Base-by-base conservation (phyloP, 441 rosid genomes). In the Erysimum pusillum region DNA sequence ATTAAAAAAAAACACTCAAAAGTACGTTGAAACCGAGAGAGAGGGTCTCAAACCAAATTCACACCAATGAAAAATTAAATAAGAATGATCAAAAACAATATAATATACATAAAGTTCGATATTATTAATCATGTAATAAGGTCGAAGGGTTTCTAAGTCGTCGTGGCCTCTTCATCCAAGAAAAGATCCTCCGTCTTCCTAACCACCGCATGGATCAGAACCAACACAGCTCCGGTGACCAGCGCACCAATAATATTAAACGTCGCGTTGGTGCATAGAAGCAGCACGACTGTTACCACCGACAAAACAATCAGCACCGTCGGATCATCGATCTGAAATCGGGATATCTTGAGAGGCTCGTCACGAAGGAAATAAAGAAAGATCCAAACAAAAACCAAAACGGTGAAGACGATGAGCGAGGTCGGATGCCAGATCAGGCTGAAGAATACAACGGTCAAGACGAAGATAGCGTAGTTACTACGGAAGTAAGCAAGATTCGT, bases 281-380 rank as follows among this genome's bases (percentile, higher is more conserved):
- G 28, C 28, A 25, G 28, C 28, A 25, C 81, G 7, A 90, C 12
- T 17, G 90, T 85, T 9, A 83, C 56, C 71, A 88, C 80, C 35
- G 84, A 70, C 17, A 90, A 20, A 57, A 63, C 61, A 56, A 63
- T 25, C 77, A 90, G 61, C 56, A 88, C 82, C 46, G 74, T 41
- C 14, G 79, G 74, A 56, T 88, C 92, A 53, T 81, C 85, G 59
- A 90, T 81, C 81, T 77, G 78, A 22, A 79, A 86, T 41, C 78
- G 38, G 66, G 86, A 77, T 14, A 88, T 25, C 44, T 71, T 80
- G 56, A 86, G 56, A 15, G 90, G 92, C 85, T 88, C 87, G 35
- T 88, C 94, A 5, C 92, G 86, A 7, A 88, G 54, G 82, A 90
- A 90, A 61, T 90, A 86, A 25, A 88, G 84, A 63, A 88, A 90